Conservation (phyloP, 805 yeast genomes). For the Kurtzmaniella cleridarum region DNA sequence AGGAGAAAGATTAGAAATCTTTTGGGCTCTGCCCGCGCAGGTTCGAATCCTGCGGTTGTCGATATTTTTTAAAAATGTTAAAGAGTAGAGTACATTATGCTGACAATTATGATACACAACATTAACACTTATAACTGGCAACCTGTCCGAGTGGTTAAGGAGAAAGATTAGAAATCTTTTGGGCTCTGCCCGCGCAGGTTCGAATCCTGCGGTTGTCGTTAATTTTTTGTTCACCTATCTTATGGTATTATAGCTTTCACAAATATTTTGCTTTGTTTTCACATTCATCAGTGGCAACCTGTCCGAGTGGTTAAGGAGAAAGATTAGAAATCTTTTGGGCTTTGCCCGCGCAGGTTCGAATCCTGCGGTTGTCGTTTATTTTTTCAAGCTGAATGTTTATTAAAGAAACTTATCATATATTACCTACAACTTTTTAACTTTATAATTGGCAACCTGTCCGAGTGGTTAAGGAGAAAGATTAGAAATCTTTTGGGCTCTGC, state of each 20-base stretch:
- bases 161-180: constrained; percentile 39
- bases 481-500: constrained; percentile 50
- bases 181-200: constrained; percentile 65
- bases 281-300: too few species aligned
- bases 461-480: constrained; percentile 38
- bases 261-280: too few species aligned
- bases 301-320: constrained; percentile 39
- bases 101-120: too few species aligned
- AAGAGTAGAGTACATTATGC: too few species aligned
- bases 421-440: neutral
- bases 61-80: constrained; percentile 37
- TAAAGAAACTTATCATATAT: neutral
- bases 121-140: too few species aligned
- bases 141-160: constrained; percentile 36
- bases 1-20: constrained; percentile 36
- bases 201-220: constrained; percentile 59
- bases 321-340: constrained; percentile 45
- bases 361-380: constrained; percentile 54
- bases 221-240: too few species aligned
- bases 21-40: constrained; percentile 62
- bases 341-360: constrained; percentile 63
- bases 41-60: constrained; percentile 63
- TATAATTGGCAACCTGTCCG: constrained; percentile 18
- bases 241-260: too few species aligned
- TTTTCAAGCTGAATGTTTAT: too few species aligned